Evolutionary conservation across 805 yeast species (phyloP).

Genomic region (Saccharomycopsis synnaedendra): DNA sequence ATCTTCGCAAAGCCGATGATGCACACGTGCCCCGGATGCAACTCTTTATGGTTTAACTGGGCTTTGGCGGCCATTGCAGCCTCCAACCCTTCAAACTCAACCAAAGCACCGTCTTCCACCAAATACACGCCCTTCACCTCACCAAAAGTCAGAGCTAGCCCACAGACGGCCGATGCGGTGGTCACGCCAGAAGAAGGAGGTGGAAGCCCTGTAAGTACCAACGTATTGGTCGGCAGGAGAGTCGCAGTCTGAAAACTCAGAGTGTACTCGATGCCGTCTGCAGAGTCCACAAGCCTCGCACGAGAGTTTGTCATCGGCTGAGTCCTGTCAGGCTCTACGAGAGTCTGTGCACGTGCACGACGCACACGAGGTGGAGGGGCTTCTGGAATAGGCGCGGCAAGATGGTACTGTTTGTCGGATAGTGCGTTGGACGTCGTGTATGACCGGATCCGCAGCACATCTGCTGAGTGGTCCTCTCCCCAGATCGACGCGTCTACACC

Average conservation of each 20-base stretch:
- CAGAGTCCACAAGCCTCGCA: constrained; percentile 40
- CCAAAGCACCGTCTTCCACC: constrained; percentile 35
- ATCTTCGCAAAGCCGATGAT: constrained; percentile 80
- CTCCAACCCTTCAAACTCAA: constrained; percentile 63
- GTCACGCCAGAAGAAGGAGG: constrained; percentile 35
- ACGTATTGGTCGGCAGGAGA: constrained; percentile 64
- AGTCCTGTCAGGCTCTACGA: constrained; percentile 9
- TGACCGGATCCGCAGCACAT: constrained; percentile 31
- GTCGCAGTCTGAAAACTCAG: constrained; percentile 61
- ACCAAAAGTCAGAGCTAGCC: constrained; percentile 52
- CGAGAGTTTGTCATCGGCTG: constrained; percentile 16
- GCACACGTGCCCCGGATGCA: constrained; percentile 68
- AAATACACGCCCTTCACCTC: constrained; percentile 48
- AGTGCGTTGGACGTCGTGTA: constrained; percentile 33
- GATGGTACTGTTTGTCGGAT: constrained; percentile 11
- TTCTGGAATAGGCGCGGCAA: constrained; percentile 1
- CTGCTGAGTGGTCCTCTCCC: background rate
- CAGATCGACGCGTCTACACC: no score
- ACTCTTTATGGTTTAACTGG: constrained; percentile 69
- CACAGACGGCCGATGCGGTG: constrained; percentile 42
- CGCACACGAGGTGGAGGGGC: background rate
- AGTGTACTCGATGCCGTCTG: constrained; percentile 51
- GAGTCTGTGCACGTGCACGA: background rate
- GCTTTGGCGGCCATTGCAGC: constrained; percentile 73
- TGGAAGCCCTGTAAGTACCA: constrained; percentile 77